phyloP scores from a whole-genome alignment of 2,329 filamentous ascomycete species.

The Colletotrichum coccodes region DNA sequence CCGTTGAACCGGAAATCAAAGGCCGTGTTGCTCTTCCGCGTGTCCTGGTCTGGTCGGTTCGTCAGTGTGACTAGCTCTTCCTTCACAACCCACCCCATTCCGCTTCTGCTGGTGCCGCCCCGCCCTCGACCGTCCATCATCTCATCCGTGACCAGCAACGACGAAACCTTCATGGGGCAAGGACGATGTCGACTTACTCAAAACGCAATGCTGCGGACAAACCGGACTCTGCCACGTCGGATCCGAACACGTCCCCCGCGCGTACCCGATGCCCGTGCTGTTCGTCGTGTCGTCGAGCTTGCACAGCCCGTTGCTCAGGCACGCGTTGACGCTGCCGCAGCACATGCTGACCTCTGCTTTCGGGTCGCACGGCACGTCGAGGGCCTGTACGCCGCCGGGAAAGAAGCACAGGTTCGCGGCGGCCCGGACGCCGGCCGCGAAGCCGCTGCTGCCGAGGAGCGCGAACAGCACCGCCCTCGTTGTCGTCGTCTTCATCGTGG shows the following conservation, averaged over 20 bases:
- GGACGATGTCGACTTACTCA: slow-evolving; percentile 6
- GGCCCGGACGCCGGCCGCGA: neutral
- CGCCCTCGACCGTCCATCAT: neutral
- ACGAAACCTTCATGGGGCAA: neutral
- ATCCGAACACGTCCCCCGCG: slow-evolving; percentile 27
- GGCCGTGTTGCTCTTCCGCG: slow-evolving; percentile 13
- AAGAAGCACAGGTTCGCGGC: slow-evolving; percentile 30
- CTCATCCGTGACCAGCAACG: neutral
- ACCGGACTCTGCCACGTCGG: slow-evolving; percentile 29
- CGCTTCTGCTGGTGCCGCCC: neutral
- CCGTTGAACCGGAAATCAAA: slow-evolving; percentile 30
- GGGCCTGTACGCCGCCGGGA: slow-evolving; percentile 27
- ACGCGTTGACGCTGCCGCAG: slow-evolving; percentile 27
- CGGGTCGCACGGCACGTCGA: slow-evolving; percentile 28
- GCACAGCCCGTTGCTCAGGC: slow-evolving; percentile 27
- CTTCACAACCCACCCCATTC: neutral
- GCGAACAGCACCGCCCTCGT: slow-evolving; percentile 11
- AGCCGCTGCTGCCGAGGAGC: slow-evolving; percentile 8
- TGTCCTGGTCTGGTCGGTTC: slow-evolving; percentile 19
- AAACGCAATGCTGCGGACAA: slow-evolving; percentile 22
- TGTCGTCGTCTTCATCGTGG: slow-evolving; percentile 6
- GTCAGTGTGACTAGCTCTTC: neutral
- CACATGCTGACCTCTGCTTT: slow-evolving; percentile 31
- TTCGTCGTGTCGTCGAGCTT: slow-evolving; percentile 27
- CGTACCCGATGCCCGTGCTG: slow-evolving; percentile 25